A percentile compares a stretch with the other conserved stretches of the same genome.
Conservation (phyloP, 2,329 filamentous ascomycete species). For the Calonectria leucothoes region DNA sequence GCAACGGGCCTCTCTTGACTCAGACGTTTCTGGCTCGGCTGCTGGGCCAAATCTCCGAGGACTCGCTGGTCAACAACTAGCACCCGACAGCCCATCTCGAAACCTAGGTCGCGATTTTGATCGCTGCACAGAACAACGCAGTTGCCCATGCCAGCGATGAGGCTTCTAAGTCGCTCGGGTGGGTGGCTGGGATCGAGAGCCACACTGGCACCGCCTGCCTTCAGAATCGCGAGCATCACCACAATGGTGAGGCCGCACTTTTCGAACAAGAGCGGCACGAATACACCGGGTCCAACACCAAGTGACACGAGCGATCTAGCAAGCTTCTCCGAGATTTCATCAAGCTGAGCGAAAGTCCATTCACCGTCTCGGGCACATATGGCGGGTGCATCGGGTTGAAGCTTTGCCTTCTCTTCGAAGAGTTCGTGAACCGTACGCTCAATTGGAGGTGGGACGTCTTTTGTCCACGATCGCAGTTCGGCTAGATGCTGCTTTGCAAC, state of each 20-base stretch:
- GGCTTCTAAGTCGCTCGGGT: not conserved
- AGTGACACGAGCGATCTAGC: not conserved
- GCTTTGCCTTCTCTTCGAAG: not conserved
- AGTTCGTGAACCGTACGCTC: not conserved
- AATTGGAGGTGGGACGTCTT: not conserved
- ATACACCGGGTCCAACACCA: not conserved
- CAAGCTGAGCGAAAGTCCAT: not conserved
- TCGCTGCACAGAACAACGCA: not conserved
- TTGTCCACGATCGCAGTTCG: not conserved
- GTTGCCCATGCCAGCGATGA: not conserved
- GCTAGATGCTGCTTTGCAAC: not conserved
- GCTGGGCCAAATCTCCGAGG: not conserved
- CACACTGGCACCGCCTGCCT: not conserved
- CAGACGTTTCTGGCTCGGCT: not conserved
- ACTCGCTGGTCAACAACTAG: not conserved
- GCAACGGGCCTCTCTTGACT: not conserved
- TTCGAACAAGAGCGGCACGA: not conserved
- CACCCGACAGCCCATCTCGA: not conserved
- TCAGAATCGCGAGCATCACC: not conserved
- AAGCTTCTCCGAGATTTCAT: not conserved
- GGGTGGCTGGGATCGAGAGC: not conserved
- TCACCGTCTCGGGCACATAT: not conserved
- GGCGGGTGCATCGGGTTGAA: not conserved
- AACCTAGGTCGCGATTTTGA: not conserved
- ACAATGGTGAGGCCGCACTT: not conserved